phyloP scores from a whole-genome alignment of 208 protist genomes.

The Porcisia hertigi region DNA sequence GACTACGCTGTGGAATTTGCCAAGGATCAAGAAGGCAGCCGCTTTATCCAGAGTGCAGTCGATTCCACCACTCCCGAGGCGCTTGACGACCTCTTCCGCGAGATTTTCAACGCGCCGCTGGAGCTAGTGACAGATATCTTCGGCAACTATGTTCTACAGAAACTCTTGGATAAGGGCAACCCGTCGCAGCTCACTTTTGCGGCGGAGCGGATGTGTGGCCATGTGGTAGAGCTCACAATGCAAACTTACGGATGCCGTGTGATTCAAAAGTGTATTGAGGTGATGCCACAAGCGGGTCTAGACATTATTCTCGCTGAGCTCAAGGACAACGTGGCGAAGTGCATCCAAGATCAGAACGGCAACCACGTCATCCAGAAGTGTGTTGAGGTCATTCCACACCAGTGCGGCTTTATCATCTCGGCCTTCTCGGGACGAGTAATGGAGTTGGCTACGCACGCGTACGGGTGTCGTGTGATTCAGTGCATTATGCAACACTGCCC shows the following conservation, averaged over 20 bases:
- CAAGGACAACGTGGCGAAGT: conserved; percentile 94
- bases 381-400: conserved; percentile 95
- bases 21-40: conserved; percentile 97
- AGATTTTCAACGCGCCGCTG: conserved; percentile 90
- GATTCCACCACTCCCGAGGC: conserved; percentile 85
- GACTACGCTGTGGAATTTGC: conserved; percentile 95
- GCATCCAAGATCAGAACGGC: conserved; percentile 99
- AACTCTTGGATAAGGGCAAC: conserved; percentile 97
- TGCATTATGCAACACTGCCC: conserved; percentile 97
- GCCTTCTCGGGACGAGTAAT: conserved; percentile 94
- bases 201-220: conserved; percentile 79
- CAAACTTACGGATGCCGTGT: conserved; percentile 98
- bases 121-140: conserved; percentile 98
- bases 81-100: conserved; percentile 90
- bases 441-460: conserved; percentile 97
- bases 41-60: conserved; percentile 97
- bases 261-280: conserved; percentile 98
- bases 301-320: conserved; percentile 93
- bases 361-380: conserved; percentile 99
- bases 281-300: conserved; percentile 83
- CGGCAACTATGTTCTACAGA: conserved; percentile 99
- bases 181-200: conserved; percentile 79
- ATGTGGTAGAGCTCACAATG: conserved; percentile 95
- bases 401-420: conserved; percentile 97
- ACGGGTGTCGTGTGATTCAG: conserved; percentile 99